These are phyloP conservation scores for Cercospora sp. DNA, from an alignment of 2,329 filamentous ascomycete species.

Conservation along the genomic window DNA sequence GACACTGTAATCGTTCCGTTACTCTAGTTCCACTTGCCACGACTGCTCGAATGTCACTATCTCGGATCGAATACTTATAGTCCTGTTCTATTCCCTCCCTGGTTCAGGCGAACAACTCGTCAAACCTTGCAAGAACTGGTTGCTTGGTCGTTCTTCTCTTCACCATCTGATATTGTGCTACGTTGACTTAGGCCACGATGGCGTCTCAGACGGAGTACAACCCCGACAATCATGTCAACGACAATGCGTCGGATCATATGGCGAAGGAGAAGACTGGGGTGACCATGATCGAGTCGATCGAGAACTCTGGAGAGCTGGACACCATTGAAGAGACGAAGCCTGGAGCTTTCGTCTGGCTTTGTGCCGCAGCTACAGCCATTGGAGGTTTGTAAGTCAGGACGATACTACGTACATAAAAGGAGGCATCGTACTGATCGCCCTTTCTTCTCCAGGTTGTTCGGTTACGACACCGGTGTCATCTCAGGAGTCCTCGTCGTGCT, in stretches of 20 bases:
- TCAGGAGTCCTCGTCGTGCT: slow-evolving; percentile 43
- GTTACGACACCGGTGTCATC: slow-evolving; percentile 45
- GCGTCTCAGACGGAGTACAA: not conserved
- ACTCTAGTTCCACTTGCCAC: not conserved
- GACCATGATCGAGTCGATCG: slow-evolving; percentile 8
- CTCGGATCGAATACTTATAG: not conserved
- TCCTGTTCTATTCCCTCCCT: not conserved
- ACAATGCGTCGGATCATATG: not conserved
- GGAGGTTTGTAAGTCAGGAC: not conserved
- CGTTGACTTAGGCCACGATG: not conserved
- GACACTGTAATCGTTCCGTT: not conserved
- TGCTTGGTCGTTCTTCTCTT: not conserved
- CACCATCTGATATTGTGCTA: not conserved
- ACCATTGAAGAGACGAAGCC: not conserved
- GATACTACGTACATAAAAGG: not conserved
- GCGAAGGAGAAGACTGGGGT: not conserved
- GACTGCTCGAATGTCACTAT: not conserved
- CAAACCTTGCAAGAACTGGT: not conserved
- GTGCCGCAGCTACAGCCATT: not conserved
- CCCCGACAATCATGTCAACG: not conserved
- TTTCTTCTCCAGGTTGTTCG: slow-evolving; percentile 39
- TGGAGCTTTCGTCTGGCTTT: not conserved
- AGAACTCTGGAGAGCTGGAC: not conserved
- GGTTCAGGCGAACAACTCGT: not conserved
- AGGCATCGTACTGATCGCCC: not conserved